Percentiles rank a stretch among this genome's conserved stretches.
phyloP scores from a whole-genome alignment of 1,284 basidiomycete species.

The Cutaneotrichosporon sp. region DNA sequence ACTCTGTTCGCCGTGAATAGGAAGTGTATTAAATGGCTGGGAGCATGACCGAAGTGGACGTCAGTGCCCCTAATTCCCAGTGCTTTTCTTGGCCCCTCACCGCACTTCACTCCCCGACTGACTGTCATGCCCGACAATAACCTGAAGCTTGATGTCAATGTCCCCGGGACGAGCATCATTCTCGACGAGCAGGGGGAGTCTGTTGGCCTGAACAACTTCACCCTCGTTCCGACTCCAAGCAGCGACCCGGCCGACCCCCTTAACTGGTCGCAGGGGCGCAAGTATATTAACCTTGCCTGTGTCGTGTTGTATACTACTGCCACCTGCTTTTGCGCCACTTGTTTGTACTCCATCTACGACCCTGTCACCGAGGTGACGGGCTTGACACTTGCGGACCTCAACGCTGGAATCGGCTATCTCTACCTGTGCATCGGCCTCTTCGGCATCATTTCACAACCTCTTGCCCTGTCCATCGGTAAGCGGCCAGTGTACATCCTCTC shows the following conservation, averaged over 20 bases:
- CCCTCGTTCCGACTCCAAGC: conserved; percentile 20
- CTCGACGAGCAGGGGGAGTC: conserved; percentile 15
- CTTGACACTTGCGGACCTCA: conserved; percentile 25
- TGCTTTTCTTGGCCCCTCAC: too few relatives aligned
- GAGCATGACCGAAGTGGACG: too few relatives aligned
- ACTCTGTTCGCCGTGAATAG: too few relatives aligned
- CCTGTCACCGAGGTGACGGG: conserved; percentile 22
- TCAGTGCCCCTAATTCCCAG: too few relatives aligned
- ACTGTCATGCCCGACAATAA: not conserved
- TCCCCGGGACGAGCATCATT: conserved; percentile 18
- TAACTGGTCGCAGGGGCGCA: conserved; percentile 24
- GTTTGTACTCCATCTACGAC: conserved; percentile 25
- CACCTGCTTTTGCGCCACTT: conserved; percentile 11
- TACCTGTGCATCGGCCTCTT: conserved; percentile 23
- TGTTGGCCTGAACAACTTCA: conserved; percentile 8
- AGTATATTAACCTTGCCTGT: conserved; percentile 20
- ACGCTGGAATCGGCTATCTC: conserved; percentile 24
- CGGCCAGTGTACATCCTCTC: conserved; percentile 21
- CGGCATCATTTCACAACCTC: conserved; percentile 12
- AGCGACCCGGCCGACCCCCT: conserved; percentile 24
- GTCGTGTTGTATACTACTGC: conserved; percentile 17
- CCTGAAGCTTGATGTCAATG: conserved; percentile 3
- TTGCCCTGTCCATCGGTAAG: conserved; percentile 26
- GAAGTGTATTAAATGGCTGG: too few relatives aligned
- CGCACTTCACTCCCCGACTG: not conserved